These are phyloP conservation scores for Blastobotrys aristatus DNA, from an alignment of 1,139 yeast species.

Conservation along the genomic window DNA sequence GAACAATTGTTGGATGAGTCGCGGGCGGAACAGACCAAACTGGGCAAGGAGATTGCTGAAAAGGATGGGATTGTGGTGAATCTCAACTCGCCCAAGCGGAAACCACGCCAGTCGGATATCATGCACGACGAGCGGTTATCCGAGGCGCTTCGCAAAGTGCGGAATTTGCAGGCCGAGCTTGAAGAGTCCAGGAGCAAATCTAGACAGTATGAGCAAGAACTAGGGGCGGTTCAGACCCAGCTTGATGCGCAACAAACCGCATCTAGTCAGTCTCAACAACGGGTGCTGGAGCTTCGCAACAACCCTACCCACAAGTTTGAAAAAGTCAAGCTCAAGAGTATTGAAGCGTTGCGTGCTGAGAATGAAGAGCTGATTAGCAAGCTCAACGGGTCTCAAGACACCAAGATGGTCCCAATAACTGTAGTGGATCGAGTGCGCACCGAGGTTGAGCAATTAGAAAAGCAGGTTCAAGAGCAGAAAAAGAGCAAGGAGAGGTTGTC, in stretches of 20 bases:
- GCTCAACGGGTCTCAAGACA: conserved; percentile 17
- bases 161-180: conserved; percentile 30
- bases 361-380: conserved; percentile 49
- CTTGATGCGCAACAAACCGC: conserved; percentile 41
- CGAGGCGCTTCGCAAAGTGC: conserved; percentile 30
- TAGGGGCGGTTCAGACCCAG: conserved; percentile 35
- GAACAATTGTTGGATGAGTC: conserved; percentile 54
- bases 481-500: conserved; percentile 59
- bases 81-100: conserved; percentile 24
- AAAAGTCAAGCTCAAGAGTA: conserved; percentile 49
- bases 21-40: conserved; percentile 46
- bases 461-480: conserved; percentile 46
- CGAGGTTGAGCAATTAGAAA: conserved; percentile 49
- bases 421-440: conserved; percentile 59
- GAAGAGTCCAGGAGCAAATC: conserved; percentile 23
- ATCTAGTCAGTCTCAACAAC: conserved; percentile 34
- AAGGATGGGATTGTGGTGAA: conserved; percentile 30
- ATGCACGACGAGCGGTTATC: conserved; percentile 36
- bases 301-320: conserved; percentile 70
- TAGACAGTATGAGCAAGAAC: conserved; percentile 24
- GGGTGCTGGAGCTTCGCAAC: conserved; percentile 58
- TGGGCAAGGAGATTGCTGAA: conserved; percentile 39
- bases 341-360: conserved; percentile 53
- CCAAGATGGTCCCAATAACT: conserved; percentile 48
- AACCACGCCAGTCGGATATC: conserved; percentile 15